Evolutionary conservation across 2,329 filamentous ascomycete species (phyloP), one percentile per base, ranked within the genome.

Genomic region (Passalora sequoiae): DNA sequence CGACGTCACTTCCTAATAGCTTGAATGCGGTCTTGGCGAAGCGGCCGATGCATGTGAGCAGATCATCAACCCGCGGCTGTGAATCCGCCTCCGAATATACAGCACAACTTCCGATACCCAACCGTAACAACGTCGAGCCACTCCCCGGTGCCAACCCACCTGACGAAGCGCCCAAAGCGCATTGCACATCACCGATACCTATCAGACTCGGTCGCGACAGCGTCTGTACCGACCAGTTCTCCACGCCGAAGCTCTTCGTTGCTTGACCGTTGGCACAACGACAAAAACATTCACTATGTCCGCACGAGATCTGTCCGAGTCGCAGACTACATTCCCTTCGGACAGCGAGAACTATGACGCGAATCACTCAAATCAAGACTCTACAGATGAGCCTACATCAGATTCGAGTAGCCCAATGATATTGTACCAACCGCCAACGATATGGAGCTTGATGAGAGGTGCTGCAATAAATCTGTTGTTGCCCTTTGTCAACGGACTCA

Each of bases 401-500:
- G 79, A 80, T 6, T 69, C 69, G 40, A 83, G 79, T 8, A 76
- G 80, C 1, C 83, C 84, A 6, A 68, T 95, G 58, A 83, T 94
- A 36, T 77, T 97, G 35, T 98, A 97, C 75, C 81, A 81, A 53
- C 88, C 89, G 3, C 89, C 92, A 2, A 94, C 89, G 0, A 60
- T 94, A 32, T 95, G 87, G 86, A 81, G 86, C 7, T 66, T 98
- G 50, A 55, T 96, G 42, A 81, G 91, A 43, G 88, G 92, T 27
- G 87, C 89, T 12, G 89, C 89, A 4, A 98, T 98, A 69, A 98
- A 98, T 65, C 73, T 98, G n/a, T 60, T 98, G 1, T 70, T 98
- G 15, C 92, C 92, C 0, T 98, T 98, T 60, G 80, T 98, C 61
- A 98, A 98, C 69, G 92, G 92, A 35, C 78, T 98, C 74, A 98